Conservation (phyloP, 2,329 filamentous ascomycete species). For the Colletotrichum coccodes region DNA sequence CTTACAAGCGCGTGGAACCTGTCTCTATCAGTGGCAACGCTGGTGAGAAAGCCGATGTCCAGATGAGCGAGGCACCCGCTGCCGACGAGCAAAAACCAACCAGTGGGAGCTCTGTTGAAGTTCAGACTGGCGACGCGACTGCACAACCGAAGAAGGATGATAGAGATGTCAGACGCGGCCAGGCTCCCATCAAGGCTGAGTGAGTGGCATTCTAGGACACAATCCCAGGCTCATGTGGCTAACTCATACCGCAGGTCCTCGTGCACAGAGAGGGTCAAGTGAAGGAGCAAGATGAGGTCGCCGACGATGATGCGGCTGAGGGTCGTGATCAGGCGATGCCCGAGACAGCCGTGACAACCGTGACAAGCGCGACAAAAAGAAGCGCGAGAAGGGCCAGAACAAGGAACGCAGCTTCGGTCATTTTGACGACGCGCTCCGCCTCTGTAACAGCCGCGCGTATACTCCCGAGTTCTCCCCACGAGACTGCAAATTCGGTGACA, state of each 20-base stretch:
- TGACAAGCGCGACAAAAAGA: slow-evolving; percentile 53
- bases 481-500: slow-evolving; percentile 80
- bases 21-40: slow-evolving; percentile 22
- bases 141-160: slow-evolving; percentile 24
- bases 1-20: slow-evolving; percentile 18
- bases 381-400: slow-evolving; percentile 74
- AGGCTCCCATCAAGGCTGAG: slow-evolving; percentile 50
- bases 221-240: not conserved
- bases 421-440: slow-evolving; percentile 78
- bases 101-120: not conserved
- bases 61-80: slow-evolving; percentile 20
- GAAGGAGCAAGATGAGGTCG: slow-evolving; percentile 64
- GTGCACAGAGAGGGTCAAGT: slow-evolving; percentile 46
- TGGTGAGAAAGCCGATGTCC: slow-evolving; percentile 20
- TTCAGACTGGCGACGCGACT: slow-evolving; percentile 17
- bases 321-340: slow-evolving; percentile 58
- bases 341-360: slow-evolving; percentile 45
- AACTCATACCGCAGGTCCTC: slow-evolving; percentile 41
- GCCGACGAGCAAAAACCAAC: not conserved
- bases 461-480: slow-evolving; percentile 84
- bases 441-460: slow-evolving; percentile 80
- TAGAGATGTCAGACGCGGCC: slow-evolving; percentile 38
- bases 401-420: slow-evolving; percentile 83
- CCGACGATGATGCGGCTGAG: slow-evolving; percentile 62
- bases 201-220: slow-evolving; percentile 36